Evolutionary conservation across 768 basidiomycete species (phyloP), one percentile per base, ranked within the genome.

Genomic region (Russula ochroleuca): DNA sequence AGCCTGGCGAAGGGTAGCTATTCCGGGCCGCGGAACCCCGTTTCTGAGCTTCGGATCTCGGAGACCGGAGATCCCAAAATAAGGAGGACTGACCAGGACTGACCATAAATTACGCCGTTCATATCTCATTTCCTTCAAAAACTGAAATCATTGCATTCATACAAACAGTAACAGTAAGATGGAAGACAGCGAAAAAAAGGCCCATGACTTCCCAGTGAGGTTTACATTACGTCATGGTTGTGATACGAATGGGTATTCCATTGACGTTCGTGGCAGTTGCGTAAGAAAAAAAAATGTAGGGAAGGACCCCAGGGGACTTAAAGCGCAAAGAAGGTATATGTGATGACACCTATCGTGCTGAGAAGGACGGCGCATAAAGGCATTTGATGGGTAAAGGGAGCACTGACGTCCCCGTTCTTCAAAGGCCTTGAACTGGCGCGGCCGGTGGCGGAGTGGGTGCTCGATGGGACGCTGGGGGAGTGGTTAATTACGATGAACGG

Each of bases 161-260:
- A 43, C 19, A 43, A 43, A 43, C 43, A 2, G 43, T n/a, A n/a
- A 43, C n/a, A n/a, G 21, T 47, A 47, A 47, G 43, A 47, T 47
- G 11, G 45, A 47, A 47, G n/a, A 47, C 10, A 13, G 13, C 21
- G 45, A n/a, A 47, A n/a, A 21, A 21, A 45, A 2, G n/a, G 9
- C 43, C 19, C 19, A n/a, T n/a, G n/a, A 9, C 43, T 45, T 21
- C 45, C 45, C n/a, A 21, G 45, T 21, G 10, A 47, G 43, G 0
- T n/a, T 47, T 45, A n/a, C 43, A 23, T 57, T 57, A 57, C 56
- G 56, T 57, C 21, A 57, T 21, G 43, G 56, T 10, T 1, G 11
- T 5, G 38, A 9, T 13, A 28, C n/a, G 28, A 41, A 19, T 45
- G n/a, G 41, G 45, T 13, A 23, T 49, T 38, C 14, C 23, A 59